Evolutionary conservation across 805 yeast genomes (phyloP).

Genomic region (Yarrowia sp.): DNA sequence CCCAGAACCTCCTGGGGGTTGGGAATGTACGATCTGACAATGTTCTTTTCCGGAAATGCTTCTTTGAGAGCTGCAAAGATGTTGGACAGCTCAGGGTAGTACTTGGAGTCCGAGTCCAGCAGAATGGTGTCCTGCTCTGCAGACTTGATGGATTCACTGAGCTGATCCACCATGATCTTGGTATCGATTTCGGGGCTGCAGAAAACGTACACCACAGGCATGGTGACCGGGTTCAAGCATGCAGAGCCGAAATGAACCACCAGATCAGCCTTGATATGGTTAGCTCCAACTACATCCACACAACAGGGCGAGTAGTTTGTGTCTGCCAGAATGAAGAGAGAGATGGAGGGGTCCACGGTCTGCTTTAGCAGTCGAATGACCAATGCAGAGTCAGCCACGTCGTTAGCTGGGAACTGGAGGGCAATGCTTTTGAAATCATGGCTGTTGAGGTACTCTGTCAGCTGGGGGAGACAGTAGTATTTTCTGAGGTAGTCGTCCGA

Average conservation of each 20-base stretch:
- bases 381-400: constrained; percentile 75
- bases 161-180: constrained; percentile 41
- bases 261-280: constrained; percentile 80
- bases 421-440: constrained; percentile 56
- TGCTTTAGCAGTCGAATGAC: constrained; percentile 44
- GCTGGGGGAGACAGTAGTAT: constrained; percentile 16
- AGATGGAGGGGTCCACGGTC: constrained; percentile 1
- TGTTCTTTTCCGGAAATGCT: not conserved
- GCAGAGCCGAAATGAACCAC: constrained; percentile 95
- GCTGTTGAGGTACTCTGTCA: constrained; percentile 10
- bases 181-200: constrained; percentile 52
- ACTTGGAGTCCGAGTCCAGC: constrained; percentile 74
- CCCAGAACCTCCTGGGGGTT: constrained; percentile 9
- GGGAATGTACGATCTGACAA: constrained; percentile 13
- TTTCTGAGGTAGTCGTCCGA: not conserved
- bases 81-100: constrained; percentile 46
- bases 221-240: constrained; percentile 74
- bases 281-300: constrained; percentile 95
- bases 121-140: constrained; percentile 43
- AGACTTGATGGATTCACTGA: constrained; percentile 47
- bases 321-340: constrained; percentile 83
- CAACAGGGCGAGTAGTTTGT: constrained; percentile 96
- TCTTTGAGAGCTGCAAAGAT: constrained; percentile 39
- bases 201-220: constrained; percentile 77
- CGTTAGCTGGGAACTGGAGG: constrained; percentile 82